Conservation (phyloP, 2,329 filamentous ascomycete genomes). For the Sporothrix schenckii region DNA sequence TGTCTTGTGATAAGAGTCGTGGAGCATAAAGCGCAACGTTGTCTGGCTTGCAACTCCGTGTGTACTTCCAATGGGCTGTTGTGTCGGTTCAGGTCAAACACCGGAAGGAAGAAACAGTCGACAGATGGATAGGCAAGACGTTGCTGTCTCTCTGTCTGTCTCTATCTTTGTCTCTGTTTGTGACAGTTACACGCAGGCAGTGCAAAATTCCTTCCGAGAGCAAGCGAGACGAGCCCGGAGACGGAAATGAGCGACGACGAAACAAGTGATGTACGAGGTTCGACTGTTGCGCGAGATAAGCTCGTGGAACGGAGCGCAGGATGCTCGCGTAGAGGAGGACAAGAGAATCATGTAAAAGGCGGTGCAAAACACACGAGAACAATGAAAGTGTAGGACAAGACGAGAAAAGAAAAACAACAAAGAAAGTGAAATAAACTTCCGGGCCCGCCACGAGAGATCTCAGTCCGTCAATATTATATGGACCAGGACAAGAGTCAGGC, state of each 20-base stretch:
- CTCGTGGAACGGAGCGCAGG: conserved; percentile 28
- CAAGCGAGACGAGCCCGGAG: not conserved
- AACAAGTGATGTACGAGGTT: not conserved
- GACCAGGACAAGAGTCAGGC: not conserved
- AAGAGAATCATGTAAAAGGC: conserved; percentile 5
- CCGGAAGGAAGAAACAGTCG: not conserved
- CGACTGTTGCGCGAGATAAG: not conserved
- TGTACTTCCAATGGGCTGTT: not conserved
- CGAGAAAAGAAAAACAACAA: not conserved
- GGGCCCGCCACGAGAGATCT: conserved; percentile 17
- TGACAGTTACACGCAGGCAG: conserved; percentile 31
- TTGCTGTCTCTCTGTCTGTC: conserved; percentile 12
- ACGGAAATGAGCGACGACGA: not conserved
- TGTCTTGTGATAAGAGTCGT: conserved; percentile 23
- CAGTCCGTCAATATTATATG: conserved; percentile 25
- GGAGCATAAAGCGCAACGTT: not conserved
- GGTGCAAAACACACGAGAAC: conserved; percentile 1
- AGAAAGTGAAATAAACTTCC: not conserved
- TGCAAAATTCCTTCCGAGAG: conserved; percentile 23
- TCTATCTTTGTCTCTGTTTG: not conserved
- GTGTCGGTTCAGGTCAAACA: conserved; percentile 2
- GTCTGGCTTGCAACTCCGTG: conserved; percentile 12
- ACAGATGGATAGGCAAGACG: not conserved
- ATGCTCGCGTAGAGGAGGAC: not conserved
- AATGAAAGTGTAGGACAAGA: not conserved